Evolutionary conservation across 352 stramenopile genomes (phyloP).

Genomic region (Globisporangium irregulare): DNA sequence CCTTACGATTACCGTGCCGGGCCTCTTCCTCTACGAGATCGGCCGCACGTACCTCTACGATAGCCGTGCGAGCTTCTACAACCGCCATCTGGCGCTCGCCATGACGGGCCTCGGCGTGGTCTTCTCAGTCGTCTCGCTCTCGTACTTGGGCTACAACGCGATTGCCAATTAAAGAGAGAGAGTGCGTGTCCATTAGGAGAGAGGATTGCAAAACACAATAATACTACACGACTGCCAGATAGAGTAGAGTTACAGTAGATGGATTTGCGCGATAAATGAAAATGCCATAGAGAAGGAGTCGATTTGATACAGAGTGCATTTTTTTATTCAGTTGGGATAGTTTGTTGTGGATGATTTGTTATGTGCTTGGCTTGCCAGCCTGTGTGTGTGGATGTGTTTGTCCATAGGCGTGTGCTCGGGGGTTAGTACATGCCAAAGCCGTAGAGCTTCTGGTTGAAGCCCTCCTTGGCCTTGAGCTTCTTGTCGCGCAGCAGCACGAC

Average conservation of each 20-base stretch:
- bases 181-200: background rate
- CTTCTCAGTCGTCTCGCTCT: slow-evolving; percentile 64
- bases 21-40: slow-evolving; percentile 75
- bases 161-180: slow-evolving; percentile 25
- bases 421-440: slow-evolving; percentile 51
- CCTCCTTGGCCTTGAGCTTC: slow-evolving; percentile 64
- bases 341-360: background rate
- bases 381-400: background rate
- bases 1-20: slow-evolving; percentile 66
- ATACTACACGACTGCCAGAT: background rate
- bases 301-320: background rate
- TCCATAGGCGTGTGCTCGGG: background rate
- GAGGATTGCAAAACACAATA: background rate
- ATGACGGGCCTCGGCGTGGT: slow-evolving; percentile 49
- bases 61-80: slow-evolving; percentile 44
- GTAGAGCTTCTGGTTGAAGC: slow-evolving; percentile 79
- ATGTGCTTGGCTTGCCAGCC: background rate
- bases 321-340: background rate
- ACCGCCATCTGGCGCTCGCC: slow-evolving; percentile 40
- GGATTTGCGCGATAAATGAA: slow-evolving; percentile 1
- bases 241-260: slow-evolving; percentile 1
- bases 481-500: slow-evolving; percentile 76
- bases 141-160: slow-evolving; percentile 64
- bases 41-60: slow-evolving; percentile 53
- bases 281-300: background rate